Evolutionary conservation across 768 basidiomycete species (phyloP), one percentile per base, ranked within the genome.

Genomic region (Phanerochaete carnosa): DNA sequence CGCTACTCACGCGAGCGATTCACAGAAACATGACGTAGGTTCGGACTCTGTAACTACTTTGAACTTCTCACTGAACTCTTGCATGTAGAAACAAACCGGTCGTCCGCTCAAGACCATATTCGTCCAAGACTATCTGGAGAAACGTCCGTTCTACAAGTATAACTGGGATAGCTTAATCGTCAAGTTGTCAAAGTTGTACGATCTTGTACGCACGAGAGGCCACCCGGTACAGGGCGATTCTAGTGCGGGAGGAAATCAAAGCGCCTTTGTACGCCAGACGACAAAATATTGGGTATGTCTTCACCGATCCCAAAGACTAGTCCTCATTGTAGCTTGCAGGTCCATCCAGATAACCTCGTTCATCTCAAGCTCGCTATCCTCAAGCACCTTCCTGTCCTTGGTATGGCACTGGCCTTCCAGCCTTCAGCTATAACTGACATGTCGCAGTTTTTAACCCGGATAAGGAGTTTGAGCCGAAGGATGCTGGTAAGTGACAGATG

Each of bases 241-340:
- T 1, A 89, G 88, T 66, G 97, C 97, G 0, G 97, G 97, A 29
- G 95, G 96, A 1, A 90, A 76, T 65, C 97, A 99, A 77, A 97
- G 92, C 65, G 97, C 96, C 1, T 99, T 99, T 69, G 92, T 98
- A n/a, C 77, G 97, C 43, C 95, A 97, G 74, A 99, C 97, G 33
- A 98, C 97, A 12, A 99, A 99, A 72, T 99, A 99, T 69, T 99
- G 97, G 97, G 96, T 92, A 70, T 55, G 73, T 67, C 19, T 19
- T 29, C 30, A 23, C 37, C 12, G 9, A 19, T 55, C 4, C 1
- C 16, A 37, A 23, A 5, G 29, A 37, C 3, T 26, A 26, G 1
- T 26, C 2, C 22, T 55, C 25, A 28, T 5, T 46, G n/a, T 23
- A 32, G 57, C 15, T 26, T 61, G 9, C 49, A 80, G 80, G 79